Percentiles rank a stretch among this genome's conserved stretches.
phyloP scores from a whole-genome alignment of 1,284 basidiomycete species.

The Earliella scabrosa region DNA sequence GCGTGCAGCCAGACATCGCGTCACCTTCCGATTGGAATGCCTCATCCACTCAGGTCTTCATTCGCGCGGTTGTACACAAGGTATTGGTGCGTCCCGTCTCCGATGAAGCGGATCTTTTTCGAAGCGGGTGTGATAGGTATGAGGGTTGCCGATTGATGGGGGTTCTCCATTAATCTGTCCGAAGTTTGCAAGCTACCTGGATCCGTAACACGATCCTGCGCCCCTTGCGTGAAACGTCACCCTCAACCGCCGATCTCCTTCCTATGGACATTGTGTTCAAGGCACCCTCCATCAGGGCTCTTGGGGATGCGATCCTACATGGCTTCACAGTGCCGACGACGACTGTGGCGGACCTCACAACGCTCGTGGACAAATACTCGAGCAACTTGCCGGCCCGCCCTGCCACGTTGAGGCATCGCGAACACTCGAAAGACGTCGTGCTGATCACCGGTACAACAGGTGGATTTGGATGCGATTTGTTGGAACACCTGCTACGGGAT shows the following conservation, averaged over 20 bases:
- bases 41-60: constrained; percentile 27
- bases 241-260: constrained; percentile 26
- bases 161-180: background rate
- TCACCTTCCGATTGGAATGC: constrained; percentile 35
- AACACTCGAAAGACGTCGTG: constrained; percentile 24
- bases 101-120: constrained; percentile 44
- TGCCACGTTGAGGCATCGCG: background rate
- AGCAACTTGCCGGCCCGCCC: constrained; percentile 19
- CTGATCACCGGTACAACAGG: constrained; percentile 35
- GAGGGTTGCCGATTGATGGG: background rate
- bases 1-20: constrained; percentile 30
- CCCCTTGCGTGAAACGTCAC: constrained; percentile 33
- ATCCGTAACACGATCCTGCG: constrained; percentile 43
- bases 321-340: background rate
- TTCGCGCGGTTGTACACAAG: constrained; percentile 31
- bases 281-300: constrained; percentile 35
- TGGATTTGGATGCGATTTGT: constrained; percentile 28
- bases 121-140: constrained; percentile 46
- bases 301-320: constrained; percentile 28
- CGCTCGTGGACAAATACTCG: constrained; percentile 15
- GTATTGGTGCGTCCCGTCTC: constrained; percentile 28
- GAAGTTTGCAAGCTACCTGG: constrained; percentile 44
- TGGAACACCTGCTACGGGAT: constrained; percentile 25
- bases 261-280: constrained; percentile 41
- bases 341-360: constrained; percentile 5